Evolutionary conservation across 768 basidiomycete genomes (phyloP), one percentile per base, ranked within the genome.

Genomic region (Kwoniella newhampshirensis): DNA sequence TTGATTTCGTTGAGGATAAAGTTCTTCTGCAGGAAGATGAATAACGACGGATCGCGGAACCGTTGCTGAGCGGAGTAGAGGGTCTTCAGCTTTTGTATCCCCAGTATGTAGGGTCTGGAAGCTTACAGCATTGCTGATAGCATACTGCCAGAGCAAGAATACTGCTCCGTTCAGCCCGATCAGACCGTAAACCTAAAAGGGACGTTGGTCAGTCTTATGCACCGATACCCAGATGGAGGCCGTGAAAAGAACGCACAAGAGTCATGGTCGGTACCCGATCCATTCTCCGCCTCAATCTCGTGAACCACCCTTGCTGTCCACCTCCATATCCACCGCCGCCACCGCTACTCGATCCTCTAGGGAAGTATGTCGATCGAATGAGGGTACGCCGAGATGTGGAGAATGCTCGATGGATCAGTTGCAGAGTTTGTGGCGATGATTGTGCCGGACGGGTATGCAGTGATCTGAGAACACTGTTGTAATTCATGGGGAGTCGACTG

Each of bases 81-180:
- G 20, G 18, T 8, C 5, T 13, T 28, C 53, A 21, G 48, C 42
- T 37, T 7, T 49, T 8, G 13, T 5, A 25, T 18, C 30, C 53
- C 25, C 21, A n/a, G 42, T 7, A 28, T 41, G 17, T 4, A 58
- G 44, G 39, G n/a, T 57, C 17, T 47, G 55, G 27, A 26, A 43
- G 42, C 61, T 43, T 50, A 67, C 66, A 53, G 59, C 63, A 23
- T 57, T 62, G 8, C 54, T 45, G 1, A 61, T 44, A n/a, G 69
- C 75, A 50, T 76, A 76, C 59, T 74, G 71, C 75, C 75, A 76
- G 5, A 76, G 47, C 0, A 69, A 30, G 59, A 68, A 76, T 11
- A 76, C 63, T 12, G 51, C 75, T 18, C 67, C 67, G 30, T 76
- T 76, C 1, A 66, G 9, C 3, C 64, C 75, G 42, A 76, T 73